Base-by-base conservation (phyloP, 2,329 filamentous ascomycete species). In the Colletotrichum sansevieriae region DNA sequence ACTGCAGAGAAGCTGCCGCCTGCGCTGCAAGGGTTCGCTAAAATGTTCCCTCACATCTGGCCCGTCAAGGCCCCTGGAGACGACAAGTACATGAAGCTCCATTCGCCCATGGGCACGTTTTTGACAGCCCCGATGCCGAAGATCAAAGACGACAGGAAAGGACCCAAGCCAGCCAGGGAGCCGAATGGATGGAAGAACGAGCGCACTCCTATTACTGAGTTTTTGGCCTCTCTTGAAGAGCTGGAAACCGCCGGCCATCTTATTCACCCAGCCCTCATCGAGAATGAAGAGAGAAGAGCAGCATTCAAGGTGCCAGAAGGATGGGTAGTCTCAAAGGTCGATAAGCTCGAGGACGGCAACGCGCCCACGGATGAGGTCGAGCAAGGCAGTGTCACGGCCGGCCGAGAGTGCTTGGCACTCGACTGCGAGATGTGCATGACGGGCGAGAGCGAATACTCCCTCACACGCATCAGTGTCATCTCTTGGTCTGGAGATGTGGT, bases 371-470 rank as follows among this genome's bases (percentile, higher is more conserved):
- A 80, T 5, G 88, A 94, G 62, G 89, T 97, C 67, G 85, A 97
- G 78, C 83, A 90, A 73, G 95, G 94, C 63, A 95, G 94, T 78
- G 83, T 97, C 66, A 97, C 94, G 0, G 93, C 89, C 35, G 96
- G 95, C 41, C 89, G 94, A 71, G 87, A 91, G 43, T 83, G 98
- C 11, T 83, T 97, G 56, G 91, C 94, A 1, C 84, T 99, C 63
- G 96, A 99, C 78, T 99, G 96, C 80, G 96, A 99, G 80, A 99
- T 99, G 96, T 97, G 95, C 78, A 90, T 94, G 81, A 97, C 94
- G 2, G 92, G 91, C 68, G 89, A 91, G 70, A 90, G 90, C 55
- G 88, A 93, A 72, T 93, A 92, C 71, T 93, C 95, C 41, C 88
- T 99, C 49, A 97, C 96, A 2, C 90, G 96, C 65, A 91, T 98